A percentile compares a stretch with the other conserved stretches of the same genome.
phyloP scores from a whole-genome alignment of 2,329 filamentous ascomycete species.

The Dactylonectria macrodidyma region DNA sequence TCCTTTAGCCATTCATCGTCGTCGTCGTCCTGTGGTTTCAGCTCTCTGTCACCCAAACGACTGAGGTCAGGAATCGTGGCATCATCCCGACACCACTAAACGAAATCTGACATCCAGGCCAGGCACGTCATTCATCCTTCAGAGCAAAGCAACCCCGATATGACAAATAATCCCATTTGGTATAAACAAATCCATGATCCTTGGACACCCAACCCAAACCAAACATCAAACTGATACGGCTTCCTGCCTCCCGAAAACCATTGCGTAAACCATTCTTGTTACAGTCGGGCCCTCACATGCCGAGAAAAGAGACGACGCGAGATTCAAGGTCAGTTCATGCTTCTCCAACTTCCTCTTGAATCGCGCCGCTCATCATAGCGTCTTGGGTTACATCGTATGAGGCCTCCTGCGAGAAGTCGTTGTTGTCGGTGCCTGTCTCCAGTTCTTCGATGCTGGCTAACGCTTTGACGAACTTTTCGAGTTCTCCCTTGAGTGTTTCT shows the following conservation, averaged over 20 bases:
- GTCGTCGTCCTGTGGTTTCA: background rate
- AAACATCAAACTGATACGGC: background rate
- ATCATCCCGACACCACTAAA: slow-evolving; percentile 9
- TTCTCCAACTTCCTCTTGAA: slow-evolving; percentile 36
- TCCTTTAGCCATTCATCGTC: slow-evolving; percentile 18
- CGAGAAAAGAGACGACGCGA: background rate
- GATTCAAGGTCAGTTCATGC: slow-evolving; percentile 21
- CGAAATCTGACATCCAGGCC: background rate
- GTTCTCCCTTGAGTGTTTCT: slow-evolving; percentile 59
- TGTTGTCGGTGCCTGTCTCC: slow-evolving; percentile 52
- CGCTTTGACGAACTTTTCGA: slow-evolving; percentile 63
- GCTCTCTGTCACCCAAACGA: background rate
- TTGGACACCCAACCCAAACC: slow-evolving; percentile 3
- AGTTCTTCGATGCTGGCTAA: slow-evolving; percentile 62
- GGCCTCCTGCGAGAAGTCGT: slow-evolving; percentile 36
- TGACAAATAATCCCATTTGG: slow-evolving; percentile 14
- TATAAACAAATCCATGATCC: slow-evolving; percentile 9
- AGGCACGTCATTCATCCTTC: background rate
- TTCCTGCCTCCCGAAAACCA: background rate
- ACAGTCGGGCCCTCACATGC: background rate
- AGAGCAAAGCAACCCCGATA: slow-evolving; percentile 1
- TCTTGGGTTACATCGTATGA: slow-evolving; percentile 28
- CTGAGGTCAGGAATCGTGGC: slow-evolving; percentile 3
- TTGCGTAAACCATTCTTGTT: slow-evolving; percentile 8
- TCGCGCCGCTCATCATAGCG: slow-evolving; percentile 42